phyloP scores from a whole-genome alignment of 768 basidiomycete genomes.

The Tricholoma matsutake region DNA sequence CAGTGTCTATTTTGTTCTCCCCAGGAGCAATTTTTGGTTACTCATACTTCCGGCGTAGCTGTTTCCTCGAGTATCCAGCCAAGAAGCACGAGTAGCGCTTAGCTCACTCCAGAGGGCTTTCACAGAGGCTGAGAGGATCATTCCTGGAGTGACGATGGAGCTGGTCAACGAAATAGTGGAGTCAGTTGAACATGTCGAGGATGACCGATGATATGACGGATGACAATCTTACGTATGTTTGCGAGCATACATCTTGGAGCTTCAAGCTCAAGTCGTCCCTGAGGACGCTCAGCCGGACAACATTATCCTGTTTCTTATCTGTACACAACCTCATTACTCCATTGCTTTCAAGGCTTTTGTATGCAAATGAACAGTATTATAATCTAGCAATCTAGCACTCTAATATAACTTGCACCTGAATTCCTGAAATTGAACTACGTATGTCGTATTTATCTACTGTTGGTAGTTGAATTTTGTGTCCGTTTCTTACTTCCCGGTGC shows the following conservation, averaged over 20 bases:
- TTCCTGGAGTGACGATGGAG: slow-evolving; percentile 92
- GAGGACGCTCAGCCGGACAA: slow-evolving; percentile 2
- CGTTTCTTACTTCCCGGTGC: slow-evolving; percentile 67
- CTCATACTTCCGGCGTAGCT: slow-evolving; percentile 48
- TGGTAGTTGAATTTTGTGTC: slow-evolving; percentile 27
- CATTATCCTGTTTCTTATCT: slow-evolving; percentile 10
- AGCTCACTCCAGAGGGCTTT: slow-evolving; percentile 88
- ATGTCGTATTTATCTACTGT: neutral
- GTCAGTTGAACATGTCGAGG: slow-evolving; percentile 87
- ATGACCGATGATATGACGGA: slow-evolving; percentile 47
- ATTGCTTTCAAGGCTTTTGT: slow-evolving; percentile 21
- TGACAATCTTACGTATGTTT: neutral
- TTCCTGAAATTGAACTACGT: neutral
- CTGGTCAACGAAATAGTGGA: slow-evolving; percentile 93
- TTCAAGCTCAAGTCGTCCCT: neutral
- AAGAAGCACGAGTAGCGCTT: slow-evolving; percentile 84
- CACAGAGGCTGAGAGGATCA: slow-evolving; percentile 91
- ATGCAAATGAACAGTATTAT: slow-evolving; percentile 18
- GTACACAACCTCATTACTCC: slow-evolving; percentile 4
- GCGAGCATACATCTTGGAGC: neutral
- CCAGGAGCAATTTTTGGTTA: neutral
- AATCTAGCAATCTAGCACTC: slow-evolving; percentile 23
- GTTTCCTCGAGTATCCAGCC: slow-evolving; percentile 89
- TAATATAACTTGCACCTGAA: slow-evolving; percentile 2
- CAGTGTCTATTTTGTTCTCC: slow-evolving; percentile 26